Conservation (phyloP, 331 rosid genomes). For the Malus hybrid region DNA sequence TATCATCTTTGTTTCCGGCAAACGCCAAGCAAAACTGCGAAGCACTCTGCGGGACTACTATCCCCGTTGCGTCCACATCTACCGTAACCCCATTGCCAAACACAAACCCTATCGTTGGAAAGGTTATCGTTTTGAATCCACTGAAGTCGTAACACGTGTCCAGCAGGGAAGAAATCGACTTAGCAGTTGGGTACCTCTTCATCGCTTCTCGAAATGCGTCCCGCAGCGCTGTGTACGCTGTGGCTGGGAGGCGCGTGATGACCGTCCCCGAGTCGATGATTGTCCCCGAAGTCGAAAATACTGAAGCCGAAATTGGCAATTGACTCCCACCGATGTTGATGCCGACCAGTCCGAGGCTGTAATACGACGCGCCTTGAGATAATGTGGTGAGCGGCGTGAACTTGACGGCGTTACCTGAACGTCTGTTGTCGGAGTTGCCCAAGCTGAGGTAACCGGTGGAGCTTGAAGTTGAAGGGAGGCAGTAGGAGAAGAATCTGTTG, state of each 20-base stretch:
- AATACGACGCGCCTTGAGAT: slow-evolving; percentile 24
- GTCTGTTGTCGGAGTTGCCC: slow-evolving; percentile 9
- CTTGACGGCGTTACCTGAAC: background rate
- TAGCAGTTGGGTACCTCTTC: slow-evolving; percentile 30
- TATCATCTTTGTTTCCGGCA: slow-evolving; percentile 33
- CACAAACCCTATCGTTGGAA: slow-evolving; percentile 33
- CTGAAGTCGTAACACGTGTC: slow-evolving; percentile 76
- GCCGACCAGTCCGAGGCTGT: slow-evolving; percentile 34
- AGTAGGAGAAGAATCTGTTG: slow-evolving; percentile 54
- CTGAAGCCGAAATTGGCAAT: slow-evolving; percentile 24
- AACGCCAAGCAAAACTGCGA: slow-evolving; percentile 61
- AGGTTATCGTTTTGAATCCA: background rate
- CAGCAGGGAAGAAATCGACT: slow-evolving; percentile 9
- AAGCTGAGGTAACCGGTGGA: slow-evolving; percentile 44
- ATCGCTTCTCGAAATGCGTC: slow-evolving; percentile 33
- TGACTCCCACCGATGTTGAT: slow-evolving; percentile 26
- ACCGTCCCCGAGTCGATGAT: slow-evolving; percentile 79
- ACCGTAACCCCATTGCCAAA: slow-evolving; percentile 24
- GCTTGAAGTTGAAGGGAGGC: slow-evolving; percentile 59
- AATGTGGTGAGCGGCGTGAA: slow-evolving; percentile 42
- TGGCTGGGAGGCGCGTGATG: slow-evolving; percentile 53
- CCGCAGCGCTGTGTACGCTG: slow-evolving; percentile 41
- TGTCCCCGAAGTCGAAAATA: slow-evolving; percentile 37
- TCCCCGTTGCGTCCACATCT: slow-evolving; percentile 28
- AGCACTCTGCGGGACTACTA: slow-evolving; percentile 11